Conservation (phyloP, 176 grass and related monocot genomes). For the Carex parvula region DNA sequence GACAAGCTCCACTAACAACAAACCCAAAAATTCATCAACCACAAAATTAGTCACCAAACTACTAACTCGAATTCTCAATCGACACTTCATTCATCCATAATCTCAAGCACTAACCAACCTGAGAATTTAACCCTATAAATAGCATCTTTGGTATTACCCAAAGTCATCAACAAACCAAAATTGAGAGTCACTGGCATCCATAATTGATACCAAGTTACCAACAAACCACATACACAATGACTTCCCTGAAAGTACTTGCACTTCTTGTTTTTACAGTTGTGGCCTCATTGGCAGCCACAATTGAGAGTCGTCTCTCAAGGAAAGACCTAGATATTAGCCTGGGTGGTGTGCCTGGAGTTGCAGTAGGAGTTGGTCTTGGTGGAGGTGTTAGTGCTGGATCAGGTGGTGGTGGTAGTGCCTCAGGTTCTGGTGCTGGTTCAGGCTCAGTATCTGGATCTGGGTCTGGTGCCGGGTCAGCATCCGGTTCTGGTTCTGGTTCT, state of each 20-base stretch:
- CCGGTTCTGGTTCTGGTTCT: not conserved
- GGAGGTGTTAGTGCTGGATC: constrained; percentile 23
- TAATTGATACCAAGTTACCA: too few relatives aligned
- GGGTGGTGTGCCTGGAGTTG: constrained; percentile 34
- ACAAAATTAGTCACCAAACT: not conserved
- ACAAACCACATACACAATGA: constrained; percentile 3
- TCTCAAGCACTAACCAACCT: not conserved
- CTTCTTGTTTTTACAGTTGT: constrained; percentile 15
- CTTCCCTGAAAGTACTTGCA: constrained; percentile 17
- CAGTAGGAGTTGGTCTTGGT: constrained; percentile 34
- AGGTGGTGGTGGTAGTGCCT: constrained; percentile 7
- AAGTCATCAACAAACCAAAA: not conserved
- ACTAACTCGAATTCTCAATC: not conserved
- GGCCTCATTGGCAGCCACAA: not conserved
- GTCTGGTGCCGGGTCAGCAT: not conserved
- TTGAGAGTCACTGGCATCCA: too few relatives aligned
- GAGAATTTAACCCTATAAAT: constrained; percentile 35
- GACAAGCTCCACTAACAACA: constrained; percentile 16
- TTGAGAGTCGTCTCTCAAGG: constrained; percentile 34
- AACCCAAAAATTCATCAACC: constrained; percentile 5
- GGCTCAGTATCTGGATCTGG: not conserved
- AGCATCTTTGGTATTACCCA: not conserved
- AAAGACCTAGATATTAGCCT: constrained; percentile 68
- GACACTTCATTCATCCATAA: not conserved
- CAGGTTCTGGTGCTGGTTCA: constrained; percentile 20